Percentiles rank a stretch among this genome's conserved stretches.
Evolutionary conservation across 495 filamentous ascomycete genomes (phyloP).

Genomic region (Platismatia glauca): DNA sequence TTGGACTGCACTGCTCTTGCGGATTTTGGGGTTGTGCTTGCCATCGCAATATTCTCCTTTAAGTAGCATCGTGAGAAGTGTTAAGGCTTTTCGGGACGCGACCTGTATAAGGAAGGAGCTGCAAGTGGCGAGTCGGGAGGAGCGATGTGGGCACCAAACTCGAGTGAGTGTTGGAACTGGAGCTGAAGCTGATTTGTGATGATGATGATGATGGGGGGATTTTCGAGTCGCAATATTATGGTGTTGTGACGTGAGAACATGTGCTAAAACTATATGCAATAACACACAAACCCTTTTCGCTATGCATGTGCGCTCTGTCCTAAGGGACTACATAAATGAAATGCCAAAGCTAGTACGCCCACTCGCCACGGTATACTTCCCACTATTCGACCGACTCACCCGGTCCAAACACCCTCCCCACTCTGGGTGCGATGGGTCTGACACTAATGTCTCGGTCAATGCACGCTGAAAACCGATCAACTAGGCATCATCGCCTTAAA

Average conservation of each 20-base stretch:
- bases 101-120: background rate
- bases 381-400: too few relatives aligned
- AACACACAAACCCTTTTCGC: background rate
- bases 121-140: background rate
- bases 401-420: too few relatives aligned
- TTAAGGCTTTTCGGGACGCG: background rate
- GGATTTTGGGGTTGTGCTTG: background rate
- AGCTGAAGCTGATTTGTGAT: background rate
- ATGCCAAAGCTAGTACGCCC: too few relatives aligned
- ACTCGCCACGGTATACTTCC: too few relatives aligned
- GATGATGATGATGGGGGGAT: background rate
- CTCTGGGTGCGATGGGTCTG: too few relatives aligned
- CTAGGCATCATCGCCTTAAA: too few relatives aligned
- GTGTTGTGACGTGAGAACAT: background rate
- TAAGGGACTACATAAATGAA: conserved; percentile 2
- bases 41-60: background rate
- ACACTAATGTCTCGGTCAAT: too few relatives aligned
- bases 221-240: background rate
- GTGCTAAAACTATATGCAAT: too few relatives aligned
- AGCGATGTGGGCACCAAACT: background rate
- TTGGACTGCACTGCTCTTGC: background rate
- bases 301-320: background rate
- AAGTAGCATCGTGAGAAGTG: background rate
- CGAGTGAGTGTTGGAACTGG: background rate
- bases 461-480: too few relatives aligned